Evolutionary conservation across 805 yeast genomes (phyloP), one percentile per base, ranked within the genome.

Genomic region (Yamadazyma nakazawae): DNA sequence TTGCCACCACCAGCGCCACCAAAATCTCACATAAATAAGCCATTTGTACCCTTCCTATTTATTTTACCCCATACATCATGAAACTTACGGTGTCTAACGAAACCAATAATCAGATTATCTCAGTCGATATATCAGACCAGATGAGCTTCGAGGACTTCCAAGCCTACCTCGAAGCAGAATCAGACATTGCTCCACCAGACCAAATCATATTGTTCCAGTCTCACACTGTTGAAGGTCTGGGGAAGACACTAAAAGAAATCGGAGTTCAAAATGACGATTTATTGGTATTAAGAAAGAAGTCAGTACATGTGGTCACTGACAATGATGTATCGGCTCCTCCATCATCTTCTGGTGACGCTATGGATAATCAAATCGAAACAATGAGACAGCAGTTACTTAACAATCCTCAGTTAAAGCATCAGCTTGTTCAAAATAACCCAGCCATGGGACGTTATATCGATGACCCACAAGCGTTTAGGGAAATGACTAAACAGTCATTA

Each of bases 151-250:
- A 62, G 12, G 96, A 90, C 60, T 75, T 91, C 53, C 74, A 79
- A 49, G 95, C 92, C 0, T 81, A 84, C 52, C 59, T 90, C 9
- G 84, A 83, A 50, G 80, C 84, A 1, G 96, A 88, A 57, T 76
- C 89, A 8, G 75, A 70, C 12, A 74, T 84, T 42, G 66, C 70
- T 10, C 65, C 75, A 3, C 55, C 60, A 0, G 55, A 65, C 13
- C 86, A 84, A 57, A 62, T 69, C n/a, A 55, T 88, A 40, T 59
- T 69, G 18, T 70, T 69, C 54, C 75, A 82, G 51, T 76, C 77
- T 48, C 66, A 66, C 21, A 56, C 64, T 5, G 54, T 87, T 31
- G 46, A 54, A 2, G 55, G 48, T 14, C 35, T 38, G 4, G 42
- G 59, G 3, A 61, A 60, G 39, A 65, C 79, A 1, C 64, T 90